phyloP scores from a whole-genome alignment of 2,329 filamentous ascomycete genomes.

The Hypoxylon sp. region DNA sequence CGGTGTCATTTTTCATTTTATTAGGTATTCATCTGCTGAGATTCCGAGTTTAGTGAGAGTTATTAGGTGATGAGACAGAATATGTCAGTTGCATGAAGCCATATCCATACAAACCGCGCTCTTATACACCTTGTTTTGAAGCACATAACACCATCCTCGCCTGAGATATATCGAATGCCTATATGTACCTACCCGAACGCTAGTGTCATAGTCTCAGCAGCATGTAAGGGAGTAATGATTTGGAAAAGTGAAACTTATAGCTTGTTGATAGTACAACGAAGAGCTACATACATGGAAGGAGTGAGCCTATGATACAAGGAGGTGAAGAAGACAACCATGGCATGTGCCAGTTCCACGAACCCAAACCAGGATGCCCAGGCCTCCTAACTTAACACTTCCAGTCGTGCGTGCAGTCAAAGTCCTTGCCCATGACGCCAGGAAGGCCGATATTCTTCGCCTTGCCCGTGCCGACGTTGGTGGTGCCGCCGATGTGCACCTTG shows the following conservation, averaged over 20 bases:
- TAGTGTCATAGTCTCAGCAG: not conserved
- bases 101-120: no score
- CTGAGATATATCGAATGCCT: not conserved
- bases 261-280: not conserved
- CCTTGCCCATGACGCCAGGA: conserved; percentile 12
- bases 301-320: not conserved
- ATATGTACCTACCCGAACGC: not conserved
- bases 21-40: no score
- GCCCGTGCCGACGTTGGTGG: conserved; percentile 16
- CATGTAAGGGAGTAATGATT: not conserved
- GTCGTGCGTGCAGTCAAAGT: conserved; percentile 21
- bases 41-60: no score
- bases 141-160: not conserved
- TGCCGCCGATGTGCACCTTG: conserved; percentile 18
- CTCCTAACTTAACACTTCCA: conserved; percentile 2
- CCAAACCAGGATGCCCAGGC: not conserved
- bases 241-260: not conserved
- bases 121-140: no score
- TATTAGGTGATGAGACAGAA: no score
- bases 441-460: conserved; percentile 7
- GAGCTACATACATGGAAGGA: not conserved
- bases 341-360: not conserved
- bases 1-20: no score
- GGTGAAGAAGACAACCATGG: not conserved
- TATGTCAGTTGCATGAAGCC: no score